Evolutionary conservation across 768 basidiomycete genomes (phyloP).

Genomic region (Lactarius trivialis): DNA sequence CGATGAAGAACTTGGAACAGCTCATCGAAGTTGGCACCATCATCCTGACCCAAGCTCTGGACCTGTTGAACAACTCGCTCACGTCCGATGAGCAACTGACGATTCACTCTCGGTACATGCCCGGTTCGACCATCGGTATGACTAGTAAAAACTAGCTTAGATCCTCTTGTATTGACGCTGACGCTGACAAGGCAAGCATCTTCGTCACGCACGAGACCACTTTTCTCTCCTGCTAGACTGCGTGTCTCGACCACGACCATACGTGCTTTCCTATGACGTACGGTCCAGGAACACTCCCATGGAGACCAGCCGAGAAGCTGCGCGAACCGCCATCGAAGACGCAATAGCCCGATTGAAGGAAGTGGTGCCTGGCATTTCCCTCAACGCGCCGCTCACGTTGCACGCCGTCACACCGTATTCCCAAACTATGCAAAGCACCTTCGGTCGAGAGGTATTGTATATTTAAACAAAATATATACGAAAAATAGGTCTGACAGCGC

Average conservation of each 20-base stretch:
- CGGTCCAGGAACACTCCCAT: constrained; percentile 76
- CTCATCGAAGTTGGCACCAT: constrained; percentile 62
- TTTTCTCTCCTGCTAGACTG: constrained; percentile 62
- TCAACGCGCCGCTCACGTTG: constrained; percentile 58
- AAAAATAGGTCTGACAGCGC: not conserved
- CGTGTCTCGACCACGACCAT: constrained; percentile 39
- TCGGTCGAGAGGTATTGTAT: constrained; percentile 76
- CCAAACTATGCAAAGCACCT: constrained; percentile 70
- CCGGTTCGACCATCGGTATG: constrained; percentile 84
- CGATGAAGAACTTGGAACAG: constrained; percentile 36
- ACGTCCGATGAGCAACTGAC: constrained; percentile 64
- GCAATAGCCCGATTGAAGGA: constrained; percentile 52
- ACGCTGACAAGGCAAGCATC: constrained; percentile 61
- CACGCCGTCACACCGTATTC: constrained; percentile 76
- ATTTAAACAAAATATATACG: not conserved
- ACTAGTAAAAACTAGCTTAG: not conserved
- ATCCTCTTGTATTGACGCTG: constrained; percentile 1
- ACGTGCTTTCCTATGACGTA: constrained; percentile 67
- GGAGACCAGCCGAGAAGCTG: constrained; percentile 61
- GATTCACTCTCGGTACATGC: constrained; percentile 61
- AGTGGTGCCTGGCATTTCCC: constrained; percentile 41
- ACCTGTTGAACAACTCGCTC: constrained; percentile 60
- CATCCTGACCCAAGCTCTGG: constrained; percentile 65
- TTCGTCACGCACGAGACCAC: constrained; percentile 82
- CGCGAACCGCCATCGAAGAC: constrained; percentile 48